Base-by-base conservation (phyloP, 495 filamentous ascomycete genomes). In the Friedmanniomyces simplex region DNA sequence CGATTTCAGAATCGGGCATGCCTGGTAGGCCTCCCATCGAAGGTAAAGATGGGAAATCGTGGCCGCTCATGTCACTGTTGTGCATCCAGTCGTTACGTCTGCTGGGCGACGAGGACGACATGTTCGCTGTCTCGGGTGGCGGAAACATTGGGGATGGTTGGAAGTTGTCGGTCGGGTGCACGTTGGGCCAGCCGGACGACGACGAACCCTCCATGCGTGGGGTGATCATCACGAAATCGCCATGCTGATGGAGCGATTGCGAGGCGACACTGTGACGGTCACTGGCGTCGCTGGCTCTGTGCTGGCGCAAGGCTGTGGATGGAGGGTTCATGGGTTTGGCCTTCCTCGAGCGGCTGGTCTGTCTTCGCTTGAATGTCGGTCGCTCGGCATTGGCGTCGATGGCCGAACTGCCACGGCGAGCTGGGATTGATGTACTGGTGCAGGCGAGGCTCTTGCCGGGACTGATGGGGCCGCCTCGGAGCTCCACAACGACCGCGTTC, bases 401-500 rank as follows among this genome's bases (percentile, higher is more conserved):
- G 14, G 56, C 64, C 10, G 57, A 61, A 42, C 54, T 64, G 58
- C 61, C 62, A 6, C 68, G 57, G 8, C 68, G 59, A 12, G 68
- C 66, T 3, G 68, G 66, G 0, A 70, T 60, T 12, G 67, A 34
- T 0, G 62, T 50, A 16, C 37, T 64, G 42, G 41, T 56, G 37
- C 54, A 61, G 30, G 43, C 21, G 13, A 52, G 18, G 11, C 7
- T 34, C 11, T 57, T 55, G 22, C 26, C 50, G 8, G 45, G 36
- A 28, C 58, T 57, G 18, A 52, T 45, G n/a, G 59, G 54, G 3
- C 59, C 62, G 25, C 64, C 65, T 12, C 68, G 64, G 1, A 70
- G 62, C 34, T 68, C 68, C 21, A 62, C 34, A 57, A 70, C 64
- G n/a, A 69, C 68, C 21, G 66, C 66, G 16, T 64, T 55, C 2